These are phyloP conservation scores for Phalaenopsis hybrid DNA, from an alignment of 116 monocot species.

Conservation along the genomic window DNA sequence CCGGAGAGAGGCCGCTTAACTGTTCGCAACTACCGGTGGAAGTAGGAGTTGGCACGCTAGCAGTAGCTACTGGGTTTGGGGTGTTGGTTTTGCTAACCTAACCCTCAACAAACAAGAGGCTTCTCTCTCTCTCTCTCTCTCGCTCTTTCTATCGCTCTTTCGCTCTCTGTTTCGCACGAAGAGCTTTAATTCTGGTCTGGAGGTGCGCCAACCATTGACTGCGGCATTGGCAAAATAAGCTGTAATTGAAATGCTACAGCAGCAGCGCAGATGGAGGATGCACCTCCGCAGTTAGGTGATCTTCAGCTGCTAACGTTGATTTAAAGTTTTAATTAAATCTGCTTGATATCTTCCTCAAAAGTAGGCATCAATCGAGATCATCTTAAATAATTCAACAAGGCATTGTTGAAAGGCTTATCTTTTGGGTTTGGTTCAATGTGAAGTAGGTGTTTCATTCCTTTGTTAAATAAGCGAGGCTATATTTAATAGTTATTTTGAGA, in stretches of 20 bases:
- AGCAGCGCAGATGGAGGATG: not conserved
- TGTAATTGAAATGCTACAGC: not conserved
- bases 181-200: not conserved
- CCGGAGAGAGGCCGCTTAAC: not conserved
- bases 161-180: no score
- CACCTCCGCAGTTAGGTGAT: not conserved
- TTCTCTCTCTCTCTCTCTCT: not conserved
- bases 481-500: no score
- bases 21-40: not conserved
- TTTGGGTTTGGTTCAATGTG: no score
- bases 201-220: not conserved
- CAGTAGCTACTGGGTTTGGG: not conserved
- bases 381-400: no score
- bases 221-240: not conserved
- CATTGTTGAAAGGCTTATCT: no score
- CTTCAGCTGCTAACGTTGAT: no score
- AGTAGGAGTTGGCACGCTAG: not conserved
- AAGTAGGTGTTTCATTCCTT: no score
- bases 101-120: not conserved
- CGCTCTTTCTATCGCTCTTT: no score
- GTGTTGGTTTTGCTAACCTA: slow-evolving; percentile 3
- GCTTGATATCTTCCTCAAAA: no score
- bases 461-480: no score
- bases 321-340: no score
- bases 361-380: no score